Evolutionary conservation across 768 basidiomycete genomes (phyloP).

Genomic region (Mycena leptocephala): DNA sequence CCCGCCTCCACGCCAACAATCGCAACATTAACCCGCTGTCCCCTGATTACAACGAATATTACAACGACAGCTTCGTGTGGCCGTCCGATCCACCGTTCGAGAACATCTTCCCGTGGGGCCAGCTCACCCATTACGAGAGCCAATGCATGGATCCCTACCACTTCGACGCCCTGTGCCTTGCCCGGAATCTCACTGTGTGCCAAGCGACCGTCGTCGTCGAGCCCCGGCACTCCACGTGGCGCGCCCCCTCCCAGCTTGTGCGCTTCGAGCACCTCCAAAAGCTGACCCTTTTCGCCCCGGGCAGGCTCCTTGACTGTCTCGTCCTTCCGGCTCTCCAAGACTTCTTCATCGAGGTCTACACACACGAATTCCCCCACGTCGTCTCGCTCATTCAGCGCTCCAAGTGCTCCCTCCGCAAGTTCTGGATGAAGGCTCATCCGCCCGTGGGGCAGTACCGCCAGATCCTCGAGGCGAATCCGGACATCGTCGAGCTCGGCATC

Average conservation of each 20-base stretch:
- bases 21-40: not conserved
- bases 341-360: not conserved
- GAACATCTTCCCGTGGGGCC: not conserved
- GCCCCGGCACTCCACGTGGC: not conserved
- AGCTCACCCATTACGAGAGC: conserved; percentile 17
- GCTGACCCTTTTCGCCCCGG: conserved; percentile 1
- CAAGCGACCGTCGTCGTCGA: conserved; percentile 1
- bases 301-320: not conserved
- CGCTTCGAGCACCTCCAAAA: not conserved
- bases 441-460: not conserved
- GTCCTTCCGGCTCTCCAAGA: not conserved
- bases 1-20: conserved; percentile 13
- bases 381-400: not conserved
- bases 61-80: conserved; percentile 14
- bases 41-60: not conserved
- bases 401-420: conserved; percentile 4
- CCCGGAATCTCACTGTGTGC: not conserved
- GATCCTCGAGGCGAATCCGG: not conserved
- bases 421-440: conserved; percentile 9
- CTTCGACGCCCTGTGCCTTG: not conserved
- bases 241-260: not conserved
- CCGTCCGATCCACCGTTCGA: not conserved
- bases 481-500: conserved; percentile 10
- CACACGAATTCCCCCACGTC: not conserved
- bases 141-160: conserved; percentile 5